These are phyloP conservation scores for Austroboletus eburneus DNA, from an alignment of 768 basidiomycete genomes.

Conservation along the genomic window DNA sequence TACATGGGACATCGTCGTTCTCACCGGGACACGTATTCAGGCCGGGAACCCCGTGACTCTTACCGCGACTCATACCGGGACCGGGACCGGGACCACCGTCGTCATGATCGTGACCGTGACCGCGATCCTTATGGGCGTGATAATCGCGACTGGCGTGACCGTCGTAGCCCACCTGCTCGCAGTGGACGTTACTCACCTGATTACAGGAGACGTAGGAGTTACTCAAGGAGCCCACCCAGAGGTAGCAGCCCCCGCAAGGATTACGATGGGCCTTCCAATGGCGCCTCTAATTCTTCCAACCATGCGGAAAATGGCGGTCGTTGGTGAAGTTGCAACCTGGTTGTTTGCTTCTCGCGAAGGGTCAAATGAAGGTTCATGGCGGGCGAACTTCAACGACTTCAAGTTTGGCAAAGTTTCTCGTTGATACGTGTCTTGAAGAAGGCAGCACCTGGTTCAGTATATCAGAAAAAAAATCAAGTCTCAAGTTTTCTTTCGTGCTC, in stretches of 20 bases:
- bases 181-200: slow-evolving; percentile 74
- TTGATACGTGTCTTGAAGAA: slow-evolving; percentile 47
- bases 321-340: slow-evolving; percentile 49
- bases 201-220: slow-evolving; percentile 69
- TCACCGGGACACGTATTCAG: slow-evolving; percentile 42
- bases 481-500: slow-evolving; percentile 60
- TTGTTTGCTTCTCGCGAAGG: slow-evolving; percentile 33
- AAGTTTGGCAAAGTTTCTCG: slow-evolving; percentile 50
- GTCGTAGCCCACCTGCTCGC: slow-evolving; percentile 68
- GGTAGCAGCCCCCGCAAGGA: slow-evolving; percentile 58
- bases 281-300: slow-evolving; percentile 32
- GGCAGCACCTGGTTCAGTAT: slow-evolving; percentile 48
- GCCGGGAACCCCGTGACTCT: slow-evolving; percentile 44
- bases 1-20: slow-evolving; percentile 90
- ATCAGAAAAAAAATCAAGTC: slow-evolving; percentile 58
- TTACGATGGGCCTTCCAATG: slow-evolving; percentile 42
- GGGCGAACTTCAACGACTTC: slow-evolving; percentile 36
- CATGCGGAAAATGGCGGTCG: slow-evolving; percentile 44
- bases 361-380: slow-evolving; percentile 42
- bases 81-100: slow-evolving; percentile 40
- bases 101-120: slow-evolving; percentile 44
- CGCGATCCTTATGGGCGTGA: slow-evolving; percentile 68
- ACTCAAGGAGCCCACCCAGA: slow-evolving; percentile 76
- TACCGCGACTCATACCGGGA: slow-evolving; percentile 45
- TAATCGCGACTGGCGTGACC: slow-evolving; percentile 73